phyloP scores from a whole-genome alignment of 106 monocot species.

The Gastrodia elata region DNA sequence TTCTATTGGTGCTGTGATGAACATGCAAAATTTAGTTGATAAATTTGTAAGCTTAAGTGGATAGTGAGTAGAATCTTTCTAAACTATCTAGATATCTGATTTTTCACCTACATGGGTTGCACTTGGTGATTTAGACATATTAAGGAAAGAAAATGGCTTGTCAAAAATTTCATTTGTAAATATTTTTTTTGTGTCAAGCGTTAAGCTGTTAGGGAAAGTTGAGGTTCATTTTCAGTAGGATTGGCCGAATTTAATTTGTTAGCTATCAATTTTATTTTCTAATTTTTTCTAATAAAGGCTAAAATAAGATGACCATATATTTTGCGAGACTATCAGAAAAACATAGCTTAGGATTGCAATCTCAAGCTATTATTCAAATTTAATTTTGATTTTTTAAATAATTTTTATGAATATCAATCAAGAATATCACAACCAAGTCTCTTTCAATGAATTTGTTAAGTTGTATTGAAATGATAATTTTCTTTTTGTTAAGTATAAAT shows the following conservation, averaged over 20 bases:
- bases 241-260: not conserved
- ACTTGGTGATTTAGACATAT: not conserved
- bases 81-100: not conserved
- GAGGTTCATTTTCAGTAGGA: not conserved
- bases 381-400: no score
- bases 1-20: not conserved
- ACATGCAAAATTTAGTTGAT: not conserved
- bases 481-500: no score
- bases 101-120: not conserved
- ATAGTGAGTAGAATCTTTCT: not conserved
- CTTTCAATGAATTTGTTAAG: no score
- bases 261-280: not conserved
- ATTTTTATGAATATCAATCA: no score
- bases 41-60: not conserved
- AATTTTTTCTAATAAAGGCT: no score
- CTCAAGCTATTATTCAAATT: no score
- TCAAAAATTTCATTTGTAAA: not conserved
- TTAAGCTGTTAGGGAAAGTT: not conserved
- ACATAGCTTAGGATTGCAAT: no score
- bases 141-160: not conserved
- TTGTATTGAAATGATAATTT: no score
- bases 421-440: no score
- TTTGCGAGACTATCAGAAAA: no score
- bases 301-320: no score
- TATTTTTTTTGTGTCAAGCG: not conserved